Evolutionary conservation across 345 rosid species (phyloP), one percentile per base, ranked within the genome.

Genomic region (Mercurialis annua): DNA sequence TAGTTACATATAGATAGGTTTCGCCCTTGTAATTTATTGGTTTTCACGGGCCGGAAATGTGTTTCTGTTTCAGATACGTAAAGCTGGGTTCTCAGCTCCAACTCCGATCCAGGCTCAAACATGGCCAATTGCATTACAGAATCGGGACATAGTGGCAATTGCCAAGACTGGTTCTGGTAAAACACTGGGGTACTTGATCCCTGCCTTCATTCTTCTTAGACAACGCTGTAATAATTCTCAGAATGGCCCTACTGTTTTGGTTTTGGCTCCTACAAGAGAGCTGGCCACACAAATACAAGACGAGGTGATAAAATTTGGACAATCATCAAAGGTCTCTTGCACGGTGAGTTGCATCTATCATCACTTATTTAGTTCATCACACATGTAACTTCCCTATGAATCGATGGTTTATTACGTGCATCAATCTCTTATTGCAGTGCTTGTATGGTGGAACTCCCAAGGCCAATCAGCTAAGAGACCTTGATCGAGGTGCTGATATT

Each of bases 41-140:
- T 69, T 40, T 78, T 65, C 3, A 70, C 62, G 57, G 33, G 54
- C 54, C 36, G 38, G 50, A 43, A 70, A 58, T 44, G 30, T 36
- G 2, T 26, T 38, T 73, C 43, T 33, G 34, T 77, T 77, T 51
- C 92, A 93, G 99, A 82, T 93, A 43, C 85, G 83, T 75, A 73
- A 90, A 73, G 97, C 99, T 68, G 99, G 99, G 38, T 93, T 93
- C 68, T 61, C 82, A 30, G 80, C 86, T 24, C 99, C 99, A 38
- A 93, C 99, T 43, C 99, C 99, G 10, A 93, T 93, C 68, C 99
- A 93, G 80, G 97, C 99, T 62, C 99, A 93, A 82, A 89, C 99
- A 49, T 94, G 99, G 99, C 95, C 99, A 50, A 89, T 94, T 82
- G 95, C 99, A 24, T 71, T 94, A 46, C 92, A 84, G 72, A 83